phyloP scores from a whole-genome alignment of 108 stramenopile genomes.

The Cyclostephanos tholiformis region DNA sequence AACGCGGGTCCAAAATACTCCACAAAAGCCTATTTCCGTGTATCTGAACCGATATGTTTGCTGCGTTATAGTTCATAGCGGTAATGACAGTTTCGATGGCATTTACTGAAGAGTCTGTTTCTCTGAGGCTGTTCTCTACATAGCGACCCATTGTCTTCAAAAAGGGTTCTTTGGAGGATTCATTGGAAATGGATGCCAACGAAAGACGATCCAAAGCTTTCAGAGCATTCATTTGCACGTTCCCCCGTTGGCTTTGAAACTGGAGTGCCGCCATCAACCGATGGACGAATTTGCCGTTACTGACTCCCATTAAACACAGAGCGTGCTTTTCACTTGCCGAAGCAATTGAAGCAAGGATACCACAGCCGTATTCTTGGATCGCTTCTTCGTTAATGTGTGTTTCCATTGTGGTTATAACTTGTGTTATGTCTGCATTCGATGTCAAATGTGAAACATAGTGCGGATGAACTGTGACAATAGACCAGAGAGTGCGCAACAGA shows the following conservation, averaged over 20 bases:
- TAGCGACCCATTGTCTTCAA: slow-evolving; percentile 27
- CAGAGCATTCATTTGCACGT: slow-evolving; percentile 18
- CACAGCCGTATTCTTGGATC: slow-evolving; percentile 21
- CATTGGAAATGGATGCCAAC: slow-evolving; percentile 25
- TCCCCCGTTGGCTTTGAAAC: slow-evolving; percentile 11
- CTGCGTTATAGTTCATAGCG: slow-evolving; percentile 12
- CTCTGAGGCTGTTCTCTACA: background rate
- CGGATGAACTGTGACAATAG: slow-evolving; percentile 3
- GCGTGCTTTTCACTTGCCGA: slow-evolving; percentile 15
- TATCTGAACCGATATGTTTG: slow-evolving; percentile 14
- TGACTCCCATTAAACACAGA: slow-evolving; percentile 13
- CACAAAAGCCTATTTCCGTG: slow-evolving; percentile 34
- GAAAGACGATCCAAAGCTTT: slow-evolving; percentile 39
- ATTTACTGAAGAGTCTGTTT: slow-evolving; percentile 8
- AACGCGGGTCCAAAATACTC: slow-evolving; percentile 11
- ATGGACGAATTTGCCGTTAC: slow-evolving; percentile 31
- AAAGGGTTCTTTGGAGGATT: slow-evolving; percentile 8
- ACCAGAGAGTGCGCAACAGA: slow-evolving; percentile 9
- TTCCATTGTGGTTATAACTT: slow-evolving; percentile 12
- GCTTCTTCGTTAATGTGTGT: slow-evolving; percentile 4
- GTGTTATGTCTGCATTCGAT: slow-evolving; percentile 8
- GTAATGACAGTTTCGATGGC: slow-evolving; percentile 23
- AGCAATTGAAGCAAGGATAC: slow-evolving; percentile 13
- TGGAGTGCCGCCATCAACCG: slow-evolving; percentile 23
- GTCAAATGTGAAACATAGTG: slow-evolving; percentile 9